These are phyloP conservation scores for Microdochium trichocladiopsis DNA, from an alignment of 2,329 filamentous ascomycete genomes.

Conservation along the genomic window DNA sequence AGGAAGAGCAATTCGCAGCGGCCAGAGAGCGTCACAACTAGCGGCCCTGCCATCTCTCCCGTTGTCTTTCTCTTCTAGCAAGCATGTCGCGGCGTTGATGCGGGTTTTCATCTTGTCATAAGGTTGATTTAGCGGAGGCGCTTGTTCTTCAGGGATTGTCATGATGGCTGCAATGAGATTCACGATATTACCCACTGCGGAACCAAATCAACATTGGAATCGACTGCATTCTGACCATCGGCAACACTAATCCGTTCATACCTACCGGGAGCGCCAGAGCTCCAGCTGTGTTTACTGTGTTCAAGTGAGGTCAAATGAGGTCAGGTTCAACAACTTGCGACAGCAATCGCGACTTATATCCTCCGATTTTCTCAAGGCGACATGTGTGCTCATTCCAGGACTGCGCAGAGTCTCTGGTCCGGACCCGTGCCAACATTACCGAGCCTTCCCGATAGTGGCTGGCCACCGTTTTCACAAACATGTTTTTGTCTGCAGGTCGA, in stretches of 20 bases:
- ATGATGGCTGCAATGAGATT: background rate
- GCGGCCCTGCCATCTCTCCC: background rate
- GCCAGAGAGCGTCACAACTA: constrained; percentile 19
- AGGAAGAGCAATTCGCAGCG: constrained; percentile 79
- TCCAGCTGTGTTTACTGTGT: too few species aligned
- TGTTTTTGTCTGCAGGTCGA: background rate
- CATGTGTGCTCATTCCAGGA: too few species aligned
- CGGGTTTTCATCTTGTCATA: background rate
- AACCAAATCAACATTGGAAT: background rate
- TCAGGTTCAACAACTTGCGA: too few species aligned
- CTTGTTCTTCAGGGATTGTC: background rate
- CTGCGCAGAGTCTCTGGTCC: too few species aligned
- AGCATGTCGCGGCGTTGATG: background rate
- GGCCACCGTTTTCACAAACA: background rate
- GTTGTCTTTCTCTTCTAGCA: background rate
- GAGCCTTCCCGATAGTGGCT: too few species aligned
- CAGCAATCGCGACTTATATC: too few species aligned
- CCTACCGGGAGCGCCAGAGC: too few species aligned
- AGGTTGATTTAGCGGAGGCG: background rate
- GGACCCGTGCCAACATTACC: background rate
- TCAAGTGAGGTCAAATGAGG: too few species aligned
- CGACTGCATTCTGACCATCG: too few species aligned
- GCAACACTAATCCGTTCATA: too few species aligned
- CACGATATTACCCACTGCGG: background rate
- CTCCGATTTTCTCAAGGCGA: too few species aligned